These are phyloP conservation scores for Cutaneotrichosporon dermatis DNA, from an alignment of 1,284 basidiomycete genomes.

Conservation along the genomic window DNA sequence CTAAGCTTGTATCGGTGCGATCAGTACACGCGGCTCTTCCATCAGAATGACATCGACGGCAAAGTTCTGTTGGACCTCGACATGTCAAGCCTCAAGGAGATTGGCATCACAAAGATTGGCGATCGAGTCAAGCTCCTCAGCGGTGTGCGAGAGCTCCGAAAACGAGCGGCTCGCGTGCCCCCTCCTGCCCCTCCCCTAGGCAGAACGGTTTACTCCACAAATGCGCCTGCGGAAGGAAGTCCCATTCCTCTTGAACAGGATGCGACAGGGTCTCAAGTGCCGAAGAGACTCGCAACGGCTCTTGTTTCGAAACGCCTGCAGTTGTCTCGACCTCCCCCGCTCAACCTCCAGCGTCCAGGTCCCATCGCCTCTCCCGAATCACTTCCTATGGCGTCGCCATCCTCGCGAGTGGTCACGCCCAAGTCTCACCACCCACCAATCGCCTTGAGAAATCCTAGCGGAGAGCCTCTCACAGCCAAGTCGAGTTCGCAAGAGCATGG, in stretches of 20 bases:
- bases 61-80: constrained; percentile 84
- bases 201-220: not conserved
- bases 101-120: constrained; percentile 80
- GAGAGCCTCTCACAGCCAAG: not conserved
- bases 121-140: constrained; percentile 80
- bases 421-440: constrained; percentile 13
- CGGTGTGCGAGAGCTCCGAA: constrained; percentile 72
- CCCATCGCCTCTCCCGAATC: not conserved
- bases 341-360: constrained; percentile 17
- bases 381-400: not conserved
- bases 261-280: constrained; percentile 10
- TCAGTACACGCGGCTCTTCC: constrained; percentile 65
- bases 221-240: not conserved
- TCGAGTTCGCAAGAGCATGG: not conserved
- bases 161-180: constrained; percentile 33
- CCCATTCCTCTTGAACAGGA: constrained; percentile 7
- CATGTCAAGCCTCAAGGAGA: constrained; percentile 75
- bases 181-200: not conserved
- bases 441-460: not conserved
- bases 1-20: constrained; percentile 56
- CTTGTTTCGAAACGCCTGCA: constrained; percentile 22
- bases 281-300: constrained; percentile 10
- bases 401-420: constrained; percentile 7
- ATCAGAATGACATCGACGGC: constrained; percentile 78
- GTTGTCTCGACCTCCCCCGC: constrained; percentile 21